Conservation (phyloP, 805 yeast genomes). For the Yamadazyma olivae region DNA sequence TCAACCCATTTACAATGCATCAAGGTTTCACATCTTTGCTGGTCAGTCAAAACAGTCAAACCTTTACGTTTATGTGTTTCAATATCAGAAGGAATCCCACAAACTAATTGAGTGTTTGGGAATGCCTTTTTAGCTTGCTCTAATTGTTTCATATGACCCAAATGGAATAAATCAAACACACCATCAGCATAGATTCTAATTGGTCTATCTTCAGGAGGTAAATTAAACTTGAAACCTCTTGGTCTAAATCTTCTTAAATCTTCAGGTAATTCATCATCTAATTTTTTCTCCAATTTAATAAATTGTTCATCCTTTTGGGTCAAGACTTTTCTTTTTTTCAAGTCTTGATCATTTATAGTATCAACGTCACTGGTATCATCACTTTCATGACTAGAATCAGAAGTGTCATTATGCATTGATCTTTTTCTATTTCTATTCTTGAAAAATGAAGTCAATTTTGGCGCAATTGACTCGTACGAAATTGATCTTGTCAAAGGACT, state of each 20-base stretch:
- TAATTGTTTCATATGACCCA: conserved; percentile 97
- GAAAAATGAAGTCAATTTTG: conserved; percentile 32
- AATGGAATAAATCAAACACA: conserved; percentile 91
- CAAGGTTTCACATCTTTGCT: conserved; percentile 87
- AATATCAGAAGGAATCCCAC: conserved; percentile 88
- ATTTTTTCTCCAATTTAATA: conserved; percentile 51
- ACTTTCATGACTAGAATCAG: conserved; percentile 10
- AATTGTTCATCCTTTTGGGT: conserved; percentile 26
- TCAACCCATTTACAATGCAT: conserved; percentile 97
- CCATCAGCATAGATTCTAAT: conserved; percentile 98
- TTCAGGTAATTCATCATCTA: conserved; percentile 64
- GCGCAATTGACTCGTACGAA: conserved; percentile 40
- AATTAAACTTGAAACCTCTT: conserved; percentile 67
- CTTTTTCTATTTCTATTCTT: conserved; percentile 21
- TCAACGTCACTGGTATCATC: conserved; percentile 16
- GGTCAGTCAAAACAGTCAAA: conserved; percentile 82
- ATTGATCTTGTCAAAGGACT: conserved; percentile 29
- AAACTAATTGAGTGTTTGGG: conserved; percentile 78
- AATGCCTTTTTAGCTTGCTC: conserved; percentile 95
- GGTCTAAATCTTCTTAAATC: conserved; percentile 78
- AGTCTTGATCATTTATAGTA: conserved; percentile 1
- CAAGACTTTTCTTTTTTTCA: conserved; percentile 22
- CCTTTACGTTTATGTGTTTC: conserved; percentile 94
- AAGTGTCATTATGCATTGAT: conserved; percentile 7
- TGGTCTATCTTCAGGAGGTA: conserved; percentile 84